Base-by-base conservation (phyloP, 2,329 filamentous ascomycete species). In the Arthrobotrys iridis region DNA sequence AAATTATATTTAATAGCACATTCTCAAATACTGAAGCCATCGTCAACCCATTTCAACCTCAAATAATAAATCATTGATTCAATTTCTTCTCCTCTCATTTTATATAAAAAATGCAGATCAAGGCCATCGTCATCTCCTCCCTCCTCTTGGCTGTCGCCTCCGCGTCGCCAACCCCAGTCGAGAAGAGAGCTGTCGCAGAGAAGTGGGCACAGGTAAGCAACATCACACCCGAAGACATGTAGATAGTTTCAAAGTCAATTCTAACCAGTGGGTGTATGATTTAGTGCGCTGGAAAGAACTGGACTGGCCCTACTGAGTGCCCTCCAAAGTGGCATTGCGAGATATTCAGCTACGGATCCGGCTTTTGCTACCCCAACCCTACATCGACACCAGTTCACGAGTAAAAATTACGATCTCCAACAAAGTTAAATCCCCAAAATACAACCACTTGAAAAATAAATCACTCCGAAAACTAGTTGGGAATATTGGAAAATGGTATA, bases 81-180 rank as follows among this genome's bases (percentile, higher is more conserved):
- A 2, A 35, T 33, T 20, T 20, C 15, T 4, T n/a, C n/a, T n/a
- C n/a, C 22, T 6, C 28, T 1, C 11, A 24, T n/a, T 5, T 22
- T 24, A 13, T 55, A 43, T 43, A 43, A 15, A 55, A 55, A n/a
- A 55, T 55, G 50, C 50, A 37, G 10, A 35, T 55, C 50, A 55
- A 37, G 4, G 50, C 50, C 50, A 30, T 37, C 28, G 18, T 55
- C 30, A 13, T 55, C 30, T 37, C 50, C 28, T 55, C 50, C 30
- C n/a, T 37, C 50, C 28, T 55, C 30, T 22, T 55, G 50, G 30
- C 50, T 11, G n/a, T 37, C 50, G 28, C 50, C 30, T 55, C 50
- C 2, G 50, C 50, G 30, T n/a, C 30, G 3, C 50, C 50, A 55
- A 55, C 50, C 11, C 50, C 50, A 37, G 18, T 55, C 4, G 7